A percentile compares a stretch with the other conserved stretches of the same genome.
Evolutionary conservation across 2,329 filamentous ascomycete genomes (phyloP).

Genomic region (Aurifilum marmelostoma): DNA sequence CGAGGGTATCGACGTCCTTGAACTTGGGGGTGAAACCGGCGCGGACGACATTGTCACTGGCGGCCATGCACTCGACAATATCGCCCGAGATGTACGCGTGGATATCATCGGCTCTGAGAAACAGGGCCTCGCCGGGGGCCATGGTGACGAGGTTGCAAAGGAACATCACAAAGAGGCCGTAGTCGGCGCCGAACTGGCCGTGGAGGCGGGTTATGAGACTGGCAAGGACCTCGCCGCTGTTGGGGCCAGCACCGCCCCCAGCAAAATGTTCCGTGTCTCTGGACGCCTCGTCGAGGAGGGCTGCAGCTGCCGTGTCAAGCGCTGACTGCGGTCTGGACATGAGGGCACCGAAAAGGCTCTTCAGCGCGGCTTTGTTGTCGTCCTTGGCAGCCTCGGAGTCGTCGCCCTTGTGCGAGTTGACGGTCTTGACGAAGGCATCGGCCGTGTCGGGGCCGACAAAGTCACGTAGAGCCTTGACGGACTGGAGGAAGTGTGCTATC

Average conservation of each 20-base stretch:
- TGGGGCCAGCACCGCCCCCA: slow-evolving; percentile 68
- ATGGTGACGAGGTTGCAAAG: slow-evolving; percentile 96
- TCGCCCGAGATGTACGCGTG: slow-evolving; percentile 93
- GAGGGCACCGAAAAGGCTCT: slow-evolving; percentile 73
- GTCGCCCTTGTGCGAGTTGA: slow-evolving; percentile 47
- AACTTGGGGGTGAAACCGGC: slow-evolving; percentile 98
- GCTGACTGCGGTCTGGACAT: slow-evolving; percentile 76
- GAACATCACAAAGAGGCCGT: slow-evolving; percentile 93
- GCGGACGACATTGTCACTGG: slow-evolving; percentile 97
- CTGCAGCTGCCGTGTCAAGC: slow-evolving; percentile 65
- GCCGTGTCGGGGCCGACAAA: slow-evolving; percentile 70
- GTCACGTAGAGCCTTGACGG: slow-evolving; percentile 58
- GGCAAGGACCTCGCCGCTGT: slow-evolving; percentile 70
- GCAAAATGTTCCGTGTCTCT: slow-evolving; percentile 74
- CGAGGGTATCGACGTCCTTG: slow-evolving; percentile 90
- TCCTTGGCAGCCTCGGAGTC: slow-evolving; percentile 40
- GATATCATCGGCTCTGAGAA: slow-evolving; percentile 94
- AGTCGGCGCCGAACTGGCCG: slow-evolving; percentile 82
- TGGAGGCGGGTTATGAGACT: slow-evolving; percentile 79
- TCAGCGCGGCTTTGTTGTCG: slow-evolving; percentile 78
- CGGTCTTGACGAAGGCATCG: slow-evolving; percentile 57
- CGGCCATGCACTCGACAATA: slow-evolving; percentile 98
- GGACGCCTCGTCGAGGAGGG: slow-evolving; percentile 72
- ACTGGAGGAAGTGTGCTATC: slow-evolving; percentile 80
- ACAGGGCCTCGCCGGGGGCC: slow-evolving; percentile 88